phyloP scores from a whole-genome alignment of 2,329 filamentous ascomycete species.

The Pseudogymnoascus sp. region DNA sequence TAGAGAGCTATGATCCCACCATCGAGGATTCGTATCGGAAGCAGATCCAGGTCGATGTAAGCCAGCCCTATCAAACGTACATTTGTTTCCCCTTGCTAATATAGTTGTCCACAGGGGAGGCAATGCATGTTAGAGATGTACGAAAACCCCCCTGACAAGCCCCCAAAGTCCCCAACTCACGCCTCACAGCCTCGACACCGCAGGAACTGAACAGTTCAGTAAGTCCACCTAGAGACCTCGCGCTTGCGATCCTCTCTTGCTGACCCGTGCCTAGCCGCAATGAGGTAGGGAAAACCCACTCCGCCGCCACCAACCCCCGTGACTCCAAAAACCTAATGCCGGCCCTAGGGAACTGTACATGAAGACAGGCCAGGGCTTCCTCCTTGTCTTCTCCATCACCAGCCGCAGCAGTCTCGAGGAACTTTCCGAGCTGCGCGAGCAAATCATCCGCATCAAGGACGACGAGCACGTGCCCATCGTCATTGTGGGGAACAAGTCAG shows the following conservation, averaged over 20 bases:
- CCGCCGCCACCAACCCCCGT: background rate
- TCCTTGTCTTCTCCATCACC: constrained; percentile 69
- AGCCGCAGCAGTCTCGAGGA: constrained; percentile 61
- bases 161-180: constrained; percentile 15
- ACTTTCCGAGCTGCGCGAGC: constrained; percentile 63
- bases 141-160: constrained; percentile 21
- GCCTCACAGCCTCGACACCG: constrained; percentile 54
- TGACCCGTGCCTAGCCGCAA: constrained; percentile 39
- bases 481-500: constrained; percentile 67
- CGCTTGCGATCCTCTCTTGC: constrained; percentile 21
- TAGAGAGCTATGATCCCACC: constrained; percentile 59
- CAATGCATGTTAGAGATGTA: constrained; percentile 68
- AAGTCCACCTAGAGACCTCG: constrained; percentile 30
- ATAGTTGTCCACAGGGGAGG: constrained; percentile 44
- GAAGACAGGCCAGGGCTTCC: constrained; percentile 69
- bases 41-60: constrained; percentile 60
- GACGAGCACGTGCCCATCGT: constrained; percentile 63
- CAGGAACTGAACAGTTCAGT: constrained; percentile 72
- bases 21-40: constrained; percentile 57
- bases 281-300: constrained; percentile 40
- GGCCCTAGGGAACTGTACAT: constrained; percentile 58
- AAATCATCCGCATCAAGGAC: constrained; percentile 68
- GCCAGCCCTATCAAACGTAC: constrained; percentile 26
- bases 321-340: background rate
- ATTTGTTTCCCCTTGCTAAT: background rate